A percentile compares a stretch with the other conserved stretches of the same genome.
These are phyloP conservation scores for Houttuynia cordata DNA, from an alignment of 164 flowering plant genomes.

Conservation along the genomic window DNA sequence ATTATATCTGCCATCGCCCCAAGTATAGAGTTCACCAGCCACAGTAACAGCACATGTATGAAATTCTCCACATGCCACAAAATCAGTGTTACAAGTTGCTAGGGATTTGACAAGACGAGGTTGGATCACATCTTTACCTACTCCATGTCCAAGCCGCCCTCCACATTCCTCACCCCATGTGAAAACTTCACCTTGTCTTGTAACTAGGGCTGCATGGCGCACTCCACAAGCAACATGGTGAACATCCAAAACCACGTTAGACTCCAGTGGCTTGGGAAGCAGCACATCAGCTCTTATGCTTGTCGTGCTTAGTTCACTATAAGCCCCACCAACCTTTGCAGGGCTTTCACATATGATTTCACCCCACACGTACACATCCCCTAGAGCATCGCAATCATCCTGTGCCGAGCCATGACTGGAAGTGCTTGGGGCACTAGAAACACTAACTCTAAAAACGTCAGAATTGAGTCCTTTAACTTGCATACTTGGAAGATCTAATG, in stretches of 20 bases:
- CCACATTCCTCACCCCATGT: constrained; percentile 40
- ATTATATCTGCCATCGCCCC: constrained; percentile 33
- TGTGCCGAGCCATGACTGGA: constrained; percentile 32
- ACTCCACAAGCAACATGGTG: constrained; percentile 27
- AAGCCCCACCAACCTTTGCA: constrained; percentile 10
- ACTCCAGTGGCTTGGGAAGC: constrained; percentile 24
- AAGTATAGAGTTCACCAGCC: constrained; percentile 27
- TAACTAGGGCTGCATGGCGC: constrained; percentile 25
- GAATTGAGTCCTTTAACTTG: constrained; percentile 28
- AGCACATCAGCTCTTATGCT: constrained; percentile 21
- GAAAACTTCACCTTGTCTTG: constrained; percentile 28
- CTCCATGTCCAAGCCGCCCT: constrained; percentile 32
- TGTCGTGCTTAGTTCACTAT: constrained; percentile 9
- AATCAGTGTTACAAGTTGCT: constrained; percentile 19
- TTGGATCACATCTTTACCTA: constrained; percentile 23
- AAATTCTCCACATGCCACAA: constrained; percentile 29
- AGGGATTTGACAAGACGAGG: constrained; percentile 29
- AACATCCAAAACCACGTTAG: constrained; percentile 27
- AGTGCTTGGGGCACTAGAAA: constrained; percentile 34
- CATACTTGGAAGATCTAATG: constrained; percentile 21
- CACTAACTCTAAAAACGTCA: constrained; percentile 30
- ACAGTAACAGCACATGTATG: constrained; percentile 31
- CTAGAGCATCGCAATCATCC: constrained; percentile 32
- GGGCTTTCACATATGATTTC: constrained; percentile 20
- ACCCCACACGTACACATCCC: constrained; percentile 32